Base-by-base conservation (phyloP, 345 rosid genomes). In the Kernera saxatilis region DNA sequence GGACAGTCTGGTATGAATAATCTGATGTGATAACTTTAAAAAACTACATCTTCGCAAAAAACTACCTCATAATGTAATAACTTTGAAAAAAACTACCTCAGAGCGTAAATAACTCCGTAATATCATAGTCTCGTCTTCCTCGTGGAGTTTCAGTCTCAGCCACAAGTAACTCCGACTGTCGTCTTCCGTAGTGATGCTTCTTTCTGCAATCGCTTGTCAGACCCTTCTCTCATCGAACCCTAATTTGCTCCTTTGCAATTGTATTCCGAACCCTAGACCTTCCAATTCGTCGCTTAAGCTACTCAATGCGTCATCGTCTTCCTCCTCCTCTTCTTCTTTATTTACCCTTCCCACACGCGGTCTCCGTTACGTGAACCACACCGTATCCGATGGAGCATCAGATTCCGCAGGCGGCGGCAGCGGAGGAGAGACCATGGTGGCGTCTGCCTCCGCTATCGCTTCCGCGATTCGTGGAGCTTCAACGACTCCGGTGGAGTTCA, bases 401-500 rank as follows among this genome's bases (percentile, higher is more conserved):
- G 70, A 49, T 0, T 74, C 64, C 26, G 54, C 25, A 13, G 39
- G 41, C 1, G 60, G 51, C 4, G 67, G 41, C 0, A 52, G 44
- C 10, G 76, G 67, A 53, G 74, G 27, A 32, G 55, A 61, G 3
- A 68, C 70, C 36, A 41, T 83, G 76, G 59, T 85, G 30, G 71
- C 96, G 8, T 93, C 96, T 12, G 96, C 98, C 41, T 84, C 90
- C 8, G 97, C 97, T 8, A 83, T 93, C 14, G 91, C 85, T 10
- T 75, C 93, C 7, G 85, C 93, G 48, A 90, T 93, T 50, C 87
- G 86, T 8, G 77, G 70, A 49, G 82, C 81, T 8, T 88, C 97
- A 35, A 85, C 71, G 5, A 86, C 92, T 18, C 88, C 92, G 0
- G 93, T 90, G 5, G 91, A 90, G 67, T 93, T 93, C 72, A 75